Evolutionary conservation across 73 alveolate species (phyloP).

Genomic region (Stentor roeselii): DNA sequence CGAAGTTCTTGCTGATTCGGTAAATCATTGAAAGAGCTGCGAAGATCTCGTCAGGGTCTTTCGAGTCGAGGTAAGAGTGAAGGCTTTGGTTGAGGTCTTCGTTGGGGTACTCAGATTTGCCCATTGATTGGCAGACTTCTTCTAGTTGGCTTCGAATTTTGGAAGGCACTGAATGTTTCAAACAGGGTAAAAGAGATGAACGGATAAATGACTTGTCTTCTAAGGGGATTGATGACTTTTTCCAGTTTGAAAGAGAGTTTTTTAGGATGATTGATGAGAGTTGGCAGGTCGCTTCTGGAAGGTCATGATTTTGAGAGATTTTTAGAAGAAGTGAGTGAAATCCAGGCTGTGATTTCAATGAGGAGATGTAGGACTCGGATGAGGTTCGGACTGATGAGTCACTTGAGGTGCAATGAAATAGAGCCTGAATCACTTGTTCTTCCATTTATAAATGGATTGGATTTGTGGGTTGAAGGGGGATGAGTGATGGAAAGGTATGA

Average conservation of each 20-base stretch:
- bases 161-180: neutral
- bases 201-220: neutral
- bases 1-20: constrained; percentile 30
- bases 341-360: neutral
- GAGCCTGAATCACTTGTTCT: neutral
- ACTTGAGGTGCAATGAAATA: neutral
- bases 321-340: neutral
- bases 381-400: neutral
- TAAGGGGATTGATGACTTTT: neutral
- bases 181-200: neutral
- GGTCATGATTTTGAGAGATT: neutral
- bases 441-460: neutral
- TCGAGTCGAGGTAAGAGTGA: neutral
- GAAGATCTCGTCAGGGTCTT: neutral
- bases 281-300: neutral
- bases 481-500: no score
- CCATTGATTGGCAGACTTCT: neutral
- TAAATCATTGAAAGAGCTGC: constrained; percentile 14
- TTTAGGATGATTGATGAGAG: neutral
- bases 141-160: constrained; percentile 5
- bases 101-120: neutral
- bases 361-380: neutral
- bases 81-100: neutral
- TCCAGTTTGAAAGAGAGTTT: neutral
- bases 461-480: neutral